Evolutionary conservation across 495 filamentous ascomycete species (phyloP).

Genomic region (Pseudoneurospora amorphoporcata): DNA sequence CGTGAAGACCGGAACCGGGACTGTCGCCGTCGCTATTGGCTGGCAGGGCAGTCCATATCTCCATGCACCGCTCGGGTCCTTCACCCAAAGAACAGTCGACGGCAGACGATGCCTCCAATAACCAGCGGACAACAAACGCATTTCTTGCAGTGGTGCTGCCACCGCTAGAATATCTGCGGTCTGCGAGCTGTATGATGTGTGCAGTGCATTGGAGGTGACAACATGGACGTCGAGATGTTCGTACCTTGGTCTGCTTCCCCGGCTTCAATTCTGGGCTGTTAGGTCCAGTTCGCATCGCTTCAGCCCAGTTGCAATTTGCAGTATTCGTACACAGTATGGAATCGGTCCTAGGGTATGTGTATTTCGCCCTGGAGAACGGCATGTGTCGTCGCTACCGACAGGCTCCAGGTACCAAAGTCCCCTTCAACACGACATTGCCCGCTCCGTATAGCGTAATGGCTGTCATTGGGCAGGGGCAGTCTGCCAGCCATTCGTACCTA

Average conservation of each 20-base stretch:
- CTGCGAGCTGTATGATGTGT: neutral
- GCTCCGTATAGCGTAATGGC: neutral
- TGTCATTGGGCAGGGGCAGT: neutral
- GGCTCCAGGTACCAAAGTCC: neutral
- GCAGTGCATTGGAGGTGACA: neutral
- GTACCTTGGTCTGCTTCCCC: neutral
- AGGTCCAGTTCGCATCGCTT: no score
- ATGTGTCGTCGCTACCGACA: neutral
- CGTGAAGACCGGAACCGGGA: neutral
- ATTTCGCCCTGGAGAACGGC: neutral
- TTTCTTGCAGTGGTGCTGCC: neutral
- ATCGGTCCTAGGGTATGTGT: neutral
- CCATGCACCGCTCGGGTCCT: neutral
- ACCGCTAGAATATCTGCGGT: neutral
- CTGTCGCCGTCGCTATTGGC: neutral
- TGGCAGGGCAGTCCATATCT: neutral
- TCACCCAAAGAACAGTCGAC: neutral
- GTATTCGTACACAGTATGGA: neutral
- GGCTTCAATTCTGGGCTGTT: neutral
- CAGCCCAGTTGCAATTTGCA: no score
- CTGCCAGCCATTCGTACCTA: neutral
- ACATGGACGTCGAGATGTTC: neutral
- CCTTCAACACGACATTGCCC: neutral
- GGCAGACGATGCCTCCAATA: neutral
- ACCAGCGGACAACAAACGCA: neutral